Evolutionary conservation across 2,329 filamentous ascomycete species (phyloP), one percentile per base, ranked within the genome.

Genomic region (Stromatinia cepivora): DNA sequence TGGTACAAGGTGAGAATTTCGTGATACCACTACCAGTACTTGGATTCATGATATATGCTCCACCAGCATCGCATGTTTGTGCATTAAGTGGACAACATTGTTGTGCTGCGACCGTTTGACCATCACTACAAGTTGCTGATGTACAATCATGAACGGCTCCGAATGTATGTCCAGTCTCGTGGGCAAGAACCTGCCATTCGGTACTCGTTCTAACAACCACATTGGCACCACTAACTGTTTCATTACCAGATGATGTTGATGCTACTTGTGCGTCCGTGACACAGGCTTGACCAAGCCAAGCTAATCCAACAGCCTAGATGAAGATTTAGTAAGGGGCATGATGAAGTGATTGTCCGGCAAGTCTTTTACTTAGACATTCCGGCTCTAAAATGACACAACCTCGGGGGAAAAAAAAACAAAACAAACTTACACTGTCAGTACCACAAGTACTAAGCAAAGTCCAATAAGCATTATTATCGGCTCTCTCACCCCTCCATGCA

Each of bases 161-260:
- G 79, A 97, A 98, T 0, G 93, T 98, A 79, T 98, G 94, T 1
- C 94, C 94, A 4, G 90, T 90, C 80, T 98, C 94, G 78, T 98
- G 94, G 42, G 94, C 94, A 80, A 98, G 92, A 70, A 98, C 91
- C 79, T 97, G 93, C 94, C 94, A 98, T 78, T 97, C 94, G 4
- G 88, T 90, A 31, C 87, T 85, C 0, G 93, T 97, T 72, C 88
- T 88, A 36, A 95, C 89, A 31, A 99, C 93, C 0, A 99, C 92
- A 77, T 97, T 98, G 71, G 94, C 90, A 45, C 92, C 92, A 28
- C 91, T 89, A 42, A 97, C 91, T 0, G 89, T 92, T 80, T 95
- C 91, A 71, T 86, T 87, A 42, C 80, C 81, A 46, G 79, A 79
- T 3, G 82, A 82, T 39, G 83, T 82, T 36, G 81, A 79, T 28